Evolutionary conservation across 768 basidiomycete genomes (phyloP).

Genomic region (Rhodotorula diobovata): DNA sequence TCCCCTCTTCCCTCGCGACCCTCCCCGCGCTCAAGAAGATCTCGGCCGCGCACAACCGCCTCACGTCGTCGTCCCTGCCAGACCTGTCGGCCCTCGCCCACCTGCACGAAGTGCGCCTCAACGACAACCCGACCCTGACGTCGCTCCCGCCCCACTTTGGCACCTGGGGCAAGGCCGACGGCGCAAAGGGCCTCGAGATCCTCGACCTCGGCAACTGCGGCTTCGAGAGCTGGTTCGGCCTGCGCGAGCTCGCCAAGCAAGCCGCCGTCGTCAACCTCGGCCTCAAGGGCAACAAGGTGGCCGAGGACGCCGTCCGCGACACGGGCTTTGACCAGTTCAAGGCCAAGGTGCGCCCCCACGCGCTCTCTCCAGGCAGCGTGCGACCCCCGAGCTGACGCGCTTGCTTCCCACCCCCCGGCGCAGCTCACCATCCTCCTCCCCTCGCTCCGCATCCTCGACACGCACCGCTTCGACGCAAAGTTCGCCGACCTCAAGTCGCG

Average conservation of each 20-base stretch:
- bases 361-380: not conserved
- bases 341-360: constrained; percentile 19
- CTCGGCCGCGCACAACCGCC: constrained; percentile 40
- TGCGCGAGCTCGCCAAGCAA: constrained; percentile 32
- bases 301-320: constrained; percentile 22
- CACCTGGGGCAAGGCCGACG: constrained; percentile 25
- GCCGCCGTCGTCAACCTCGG: constrained; percentile 37
- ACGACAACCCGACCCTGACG: constrained; percentile 32
- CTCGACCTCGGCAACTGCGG: constrained; percentile 35
- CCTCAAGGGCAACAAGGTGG: constrained; percentile 38
- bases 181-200: constrained; percentile 28
- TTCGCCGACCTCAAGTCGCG: constrained; percentile 32
- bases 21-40: constrained; percentile 41
- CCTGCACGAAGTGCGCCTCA: constrained; percentile 37
- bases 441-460: constrained; percentile 40
- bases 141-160: constrained; percentile 34
- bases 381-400: not conserved
- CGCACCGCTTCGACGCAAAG: constrained; percentile 40
- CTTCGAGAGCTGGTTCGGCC: constrained; percentile 37
- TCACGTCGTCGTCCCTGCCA: constrained; percentile 31
- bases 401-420: not conserved
- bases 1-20: constrained; percentile 29
- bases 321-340: constrained; percentile 32
- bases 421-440: constrained; percentile 40
- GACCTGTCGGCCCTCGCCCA: constrained; percentile 33